Conservation (phyloP, 495 filamentous ascomycete species). For the Penicillium lagena region DNA sequence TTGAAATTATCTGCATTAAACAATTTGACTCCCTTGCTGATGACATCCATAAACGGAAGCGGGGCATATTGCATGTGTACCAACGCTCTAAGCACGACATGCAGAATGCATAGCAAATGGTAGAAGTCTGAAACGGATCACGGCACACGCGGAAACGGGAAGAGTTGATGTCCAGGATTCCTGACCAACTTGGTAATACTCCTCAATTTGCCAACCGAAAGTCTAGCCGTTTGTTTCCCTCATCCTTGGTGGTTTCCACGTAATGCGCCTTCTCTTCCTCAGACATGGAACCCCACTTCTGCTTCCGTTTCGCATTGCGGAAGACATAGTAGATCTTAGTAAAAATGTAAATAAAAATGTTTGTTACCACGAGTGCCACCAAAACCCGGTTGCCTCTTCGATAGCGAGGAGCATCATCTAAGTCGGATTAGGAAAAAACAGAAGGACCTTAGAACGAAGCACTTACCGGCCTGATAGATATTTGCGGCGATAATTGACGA, state of each 20-base stretch:
- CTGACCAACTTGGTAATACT: too few species aligned
- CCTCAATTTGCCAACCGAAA: constrained; percentile 26
- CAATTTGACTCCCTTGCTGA: too few species aligned
- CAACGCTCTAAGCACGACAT: too few species aligned
- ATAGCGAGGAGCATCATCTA: constrained; percentile 55
- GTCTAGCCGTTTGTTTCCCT: constrained; percentile 34
- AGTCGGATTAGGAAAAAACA: constrained; percentile 20
- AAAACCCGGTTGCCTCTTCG: constrained; percentile 45
- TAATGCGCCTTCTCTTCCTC: constrained; percentile 22
- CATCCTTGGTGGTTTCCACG: constrained; percentile 27
- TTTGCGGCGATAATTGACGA: constrained; percentile 49
- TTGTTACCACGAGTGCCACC: constrained; percentile 36
- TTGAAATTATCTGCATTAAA: too few species aligned
- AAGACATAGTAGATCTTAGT: constrained; percentile 38
- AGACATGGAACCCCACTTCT: constrained; percentile 23
- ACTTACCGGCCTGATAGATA: constrained; percentile 48
- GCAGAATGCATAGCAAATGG: too few species aligned
- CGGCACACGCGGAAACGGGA: too few species aligned
- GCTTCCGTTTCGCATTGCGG: constrained; percentile 24
- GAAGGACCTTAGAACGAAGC: constrained; percentile 15
- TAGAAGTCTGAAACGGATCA: too few species aligned
- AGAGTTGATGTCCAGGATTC: too few species aligned
- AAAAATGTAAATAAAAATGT: constrained; percentile 31
- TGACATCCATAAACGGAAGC: too few species aligned
- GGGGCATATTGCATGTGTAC: too few species aligned